These are phyloP conservation scores for Lyophyllum shimeji DNA, from an alignment of 768 basidiomycete species.

Conservation along the genomic window DNA sequence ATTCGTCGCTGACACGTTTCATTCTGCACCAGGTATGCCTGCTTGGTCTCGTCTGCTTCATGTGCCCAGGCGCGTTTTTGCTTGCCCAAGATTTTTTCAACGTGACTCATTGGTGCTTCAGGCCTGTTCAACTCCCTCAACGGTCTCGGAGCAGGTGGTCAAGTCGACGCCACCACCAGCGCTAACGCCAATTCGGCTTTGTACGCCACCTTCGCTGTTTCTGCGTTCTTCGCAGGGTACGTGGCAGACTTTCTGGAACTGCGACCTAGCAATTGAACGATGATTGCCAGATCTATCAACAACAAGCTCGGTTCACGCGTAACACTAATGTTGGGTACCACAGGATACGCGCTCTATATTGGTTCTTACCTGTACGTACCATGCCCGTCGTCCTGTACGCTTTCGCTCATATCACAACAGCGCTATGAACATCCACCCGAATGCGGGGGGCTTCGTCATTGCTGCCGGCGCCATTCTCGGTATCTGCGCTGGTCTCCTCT, in stretches of 20 bases:
- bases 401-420: constrained; percentile 30
- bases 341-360: constrained; percentile 77
- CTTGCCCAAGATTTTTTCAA: not conserved
- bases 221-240: constrained; percentile 38
- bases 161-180: constrained; percentile 61
- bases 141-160: constrained; percentile 80
- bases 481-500: constrained; percentile 67
- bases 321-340: constrained; percentile 72
- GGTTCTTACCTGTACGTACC: constrained; percentile 64
- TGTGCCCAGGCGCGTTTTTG: constrained; percentile 48
- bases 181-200: constrained; percentile 71
- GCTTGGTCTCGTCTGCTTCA: constrained; percentile 71
- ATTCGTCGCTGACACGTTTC: not conserved
- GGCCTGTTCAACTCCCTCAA: constrained; percentile 81
- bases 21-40: constrained; percentile 38
- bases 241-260: not conserved
- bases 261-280: not conserved
- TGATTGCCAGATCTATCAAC: constrained; percentile 60
- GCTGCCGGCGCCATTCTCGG: constrained; percentile 74
- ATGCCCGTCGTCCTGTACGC: not conserved
- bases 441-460: constrained; percentile 66
- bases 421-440: constrained; percentile 66
- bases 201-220: constrained; percentile 53
- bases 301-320: constrained; percentile 74
- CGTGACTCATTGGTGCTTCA: constrained; percentile 19